Base-by-base conservation (phyloP, 1,139 yeast species). In the Suhomyces atakaporum region DNA sequence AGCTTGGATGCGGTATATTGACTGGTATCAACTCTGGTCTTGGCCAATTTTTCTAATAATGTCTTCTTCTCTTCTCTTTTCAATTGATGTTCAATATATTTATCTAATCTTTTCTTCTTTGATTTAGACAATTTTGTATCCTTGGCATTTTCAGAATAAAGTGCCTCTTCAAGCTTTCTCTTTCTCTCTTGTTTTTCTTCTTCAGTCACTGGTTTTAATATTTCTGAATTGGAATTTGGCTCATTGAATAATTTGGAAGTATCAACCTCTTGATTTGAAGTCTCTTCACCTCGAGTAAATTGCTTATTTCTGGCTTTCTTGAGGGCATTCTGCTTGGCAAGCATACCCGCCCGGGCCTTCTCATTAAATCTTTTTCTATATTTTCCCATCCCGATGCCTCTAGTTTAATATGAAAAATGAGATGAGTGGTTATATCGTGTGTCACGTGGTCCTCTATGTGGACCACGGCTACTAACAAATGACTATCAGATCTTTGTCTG, bases 41-140 rank as follows among this genome's bases (percentile, higher is more conserved):
- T 72, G 26, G 83, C 72, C 30, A 92, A 70, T 56, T 89, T 90
- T 42, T 82, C 81, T 29, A 92, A 67, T 39, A 92, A 67, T 3
- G 75, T 75, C 49, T 84, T 86, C 62, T 86, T 87, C 62, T 92
- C 97, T 57, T 90, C 96, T 56, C 95, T 75, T 49, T 85, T 84
- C 46, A 92, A 60, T 60, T 92, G 97, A 61, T 85, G 95, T 44
- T 89, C 96, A 23, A 83, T 81, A 53, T 82, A 84, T 56, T 84
- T 83, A 45, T 84, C 90, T 35, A 84, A 59, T 44, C 92, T 62
- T 63, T 92, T 92, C 62, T 77, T 78, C 62, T 90, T 92, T 30
- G 83, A 74, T 35, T 78, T 66, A 0, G 94, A 80, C 37, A 87
- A 61, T 53, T 88, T 88, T 13, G 83, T 65, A 42, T 81, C 84